These are phyloP conservation scores for Coniophora puteana DNA, from an alignment of 1,284 basidiomycete species.

Conservation along the genomic window DNA sequence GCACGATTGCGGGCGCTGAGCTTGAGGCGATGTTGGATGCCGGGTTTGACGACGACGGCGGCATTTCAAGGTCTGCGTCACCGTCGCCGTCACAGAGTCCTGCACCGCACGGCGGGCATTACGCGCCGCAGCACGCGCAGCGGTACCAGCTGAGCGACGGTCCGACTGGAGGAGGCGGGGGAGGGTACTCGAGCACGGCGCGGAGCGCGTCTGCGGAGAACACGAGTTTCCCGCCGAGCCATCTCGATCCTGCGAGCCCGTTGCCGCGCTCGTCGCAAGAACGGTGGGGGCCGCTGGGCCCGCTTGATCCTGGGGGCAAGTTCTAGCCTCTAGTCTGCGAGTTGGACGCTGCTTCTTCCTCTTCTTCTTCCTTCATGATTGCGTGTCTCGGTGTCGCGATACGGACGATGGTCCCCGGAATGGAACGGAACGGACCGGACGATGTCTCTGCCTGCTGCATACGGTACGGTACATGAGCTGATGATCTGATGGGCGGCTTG, in stretches of 20 bases:
- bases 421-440: too few relatives aligned
- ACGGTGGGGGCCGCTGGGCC: slow-evolving; percentile 74
- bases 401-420: too few relatives aligned
- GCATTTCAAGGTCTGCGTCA: slow-evolving; percentile 49
- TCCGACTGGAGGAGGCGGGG: slow-evolving; percentile 32
- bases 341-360: too few relatives aligned
- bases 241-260: too few relatives aligned
- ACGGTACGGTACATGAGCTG: too few relatives aligned
- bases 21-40: slow-evolving; percentile 54
- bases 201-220: too few relatives aligned
- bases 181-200: slow-evolving; percentile 41
- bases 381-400: too few relatives aligned
- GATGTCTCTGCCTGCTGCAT: too few relatives aligned
- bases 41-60: slow-evolving; percentile 46
- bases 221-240: too few relatives aligned
- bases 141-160: slow-evolving; percentile 30
- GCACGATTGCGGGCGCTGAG: slow-evolving; percentile 30
- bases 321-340: slow-evolving; percentile 25
- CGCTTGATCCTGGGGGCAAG: slow-evolving; percentile 56
- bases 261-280: too few relatives aligned
- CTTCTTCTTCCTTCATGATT: slow-evolving; percentile 2
- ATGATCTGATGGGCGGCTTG: too few relatives aligned
- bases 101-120: slow-evolving; percentile 35
- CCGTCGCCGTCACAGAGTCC: slow-evolving; percentile 48
- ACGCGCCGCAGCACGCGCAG: slow-evolving; percentile 45